A percentile compares a stretch with the other conserved stretches of the same genome.
Conservation (phyloP, 2,329 filamentous ascomycete genomes). For the Didymella sp. region DNA sequence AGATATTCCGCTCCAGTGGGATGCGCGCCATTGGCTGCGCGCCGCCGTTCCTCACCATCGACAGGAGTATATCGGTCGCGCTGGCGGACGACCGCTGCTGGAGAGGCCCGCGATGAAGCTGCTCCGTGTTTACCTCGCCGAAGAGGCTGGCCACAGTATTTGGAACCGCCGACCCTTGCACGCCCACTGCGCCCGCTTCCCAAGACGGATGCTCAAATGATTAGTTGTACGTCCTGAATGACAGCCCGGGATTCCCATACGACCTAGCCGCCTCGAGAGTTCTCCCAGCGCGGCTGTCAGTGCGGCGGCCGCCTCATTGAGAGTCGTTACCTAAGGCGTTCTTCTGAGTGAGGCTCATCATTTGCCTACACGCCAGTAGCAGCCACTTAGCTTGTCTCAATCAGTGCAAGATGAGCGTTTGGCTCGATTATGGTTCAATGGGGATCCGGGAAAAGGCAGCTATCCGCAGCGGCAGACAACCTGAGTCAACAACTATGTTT, state of each 20-base stretch:
- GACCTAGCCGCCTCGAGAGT: constrained; percentile 21
- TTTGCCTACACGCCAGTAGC: constrained; percentile 15
- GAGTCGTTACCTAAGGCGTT: constrained; percentile 25
- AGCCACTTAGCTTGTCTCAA: constrained; percentile 21
- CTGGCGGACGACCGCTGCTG: constrained; percentile 1
- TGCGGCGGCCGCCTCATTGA: constrained; percentile 23
- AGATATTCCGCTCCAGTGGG: constrained; percentile 18
- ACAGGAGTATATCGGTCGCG: constrained; percentile 1
- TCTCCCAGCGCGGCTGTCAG: constrained; percentile 14
- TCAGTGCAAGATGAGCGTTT: constrained; percentile 19
- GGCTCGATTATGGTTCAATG: constrained; percentile 18
- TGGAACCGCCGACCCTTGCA: constrained; percentile 17
- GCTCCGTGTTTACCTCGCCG: constrained; percentile 15
- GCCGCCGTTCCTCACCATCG: background rate
- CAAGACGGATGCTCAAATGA: constrained; percentile 7
- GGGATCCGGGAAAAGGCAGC: constrained; percentile 30
- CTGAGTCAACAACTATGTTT: constrained; percentile 17
- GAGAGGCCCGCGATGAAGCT: background rate
- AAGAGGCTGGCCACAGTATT: constrained; percentile 8
- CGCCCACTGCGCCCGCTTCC: constrained; percentile 12
- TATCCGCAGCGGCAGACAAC: constrained; percentile 28
- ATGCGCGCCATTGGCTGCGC: constrained; percentile 13
- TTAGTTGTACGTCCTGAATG: constrained; percentile 21
- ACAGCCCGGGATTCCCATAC: constrained; percentile 33
- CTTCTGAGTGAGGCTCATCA: constrained; percentile 25